Evolutionary conservation across 495 filamentous ascomycete genomes (phyloP), one percentile per base, ranked within the genome.

Genomic region (Paragyromitra xinjiangensis): DNA sequence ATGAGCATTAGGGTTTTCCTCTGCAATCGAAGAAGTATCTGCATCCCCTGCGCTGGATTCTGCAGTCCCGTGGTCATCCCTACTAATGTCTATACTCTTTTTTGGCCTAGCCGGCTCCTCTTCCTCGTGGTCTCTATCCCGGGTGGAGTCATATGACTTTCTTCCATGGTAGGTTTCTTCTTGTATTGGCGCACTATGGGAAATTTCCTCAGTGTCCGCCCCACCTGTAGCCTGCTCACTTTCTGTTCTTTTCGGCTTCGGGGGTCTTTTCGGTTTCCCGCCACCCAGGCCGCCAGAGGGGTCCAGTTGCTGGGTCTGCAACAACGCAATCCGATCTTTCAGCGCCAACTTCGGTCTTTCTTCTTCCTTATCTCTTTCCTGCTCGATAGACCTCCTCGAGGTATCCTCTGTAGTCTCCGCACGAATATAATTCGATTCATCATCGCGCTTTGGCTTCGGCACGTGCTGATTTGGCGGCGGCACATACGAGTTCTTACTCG

Each of bases 221-320:
- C 83, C 83, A 16, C 61, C 55, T 3, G 34, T 59, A 3, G 85
- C 84, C 64, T 71, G 66, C 19, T 82, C 80, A 29, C 78, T 82
- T 65, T 94, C 94, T n/a, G 87, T 83, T 62, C 90, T 95, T 87
- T 94, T 96, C 6, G 90, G 85, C 29, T 85, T 86, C 22, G 93
- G 92, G 82, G 92, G 94, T 19, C 92, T 90, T 85, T 97, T 97
- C 83, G 96, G 93, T 83, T 97, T 95, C 85, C 92, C 95, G 59
- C 92, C 90, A 14, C 92, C 91, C 8, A 89, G 89, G 44, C 95
- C 93, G 1, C 79, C 70, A 0, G 63, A 56, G 16, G 92, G 92
- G 84, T 97, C 95, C 83, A 92, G 85, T 82, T 98, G 95, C 81
- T 98, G 94, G 82, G 93, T 95, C 83, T 99, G 95, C 11, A 99